Percentiles rank a stretch among this genome's conserved stretches.
phyloP scores from a whole-genome alignment of 108 stramenopile species.

The Cyclotella sp. region DNA sequence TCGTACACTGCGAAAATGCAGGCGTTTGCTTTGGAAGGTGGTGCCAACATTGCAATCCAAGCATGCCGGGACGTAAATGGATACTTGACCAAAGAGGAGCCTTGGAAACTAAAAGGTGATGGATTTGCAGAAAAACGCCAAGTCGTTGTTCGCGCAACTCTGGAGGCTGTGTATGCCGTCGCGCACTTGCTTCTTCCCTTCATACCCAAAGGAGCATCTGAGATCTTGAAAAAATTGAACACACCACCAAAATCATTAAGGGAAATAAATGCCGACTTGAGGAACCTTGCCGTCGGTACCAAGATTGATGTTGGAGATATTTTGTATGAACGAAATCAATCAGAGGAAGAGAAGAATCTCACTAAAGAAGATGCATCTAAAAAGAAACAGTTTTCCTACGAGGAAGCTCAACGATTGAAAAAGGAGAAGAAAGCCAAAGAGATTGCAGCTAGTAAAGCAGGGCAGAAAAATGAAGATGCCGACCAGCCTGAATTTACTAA shows the following conservation, averaged over 20 bases:
- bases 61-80: constrained; percentile 92
- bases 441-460: constrained; percentile 62
- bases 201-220: constrained; percentile 82
- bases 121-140: constrained; percentile 78
- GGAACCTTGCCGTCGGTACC: constrained; percentile 74
- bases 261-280: constrained; percentile 60
- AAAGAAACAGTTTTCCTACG: constrained; percentile 80
- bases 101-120: constrained; percentile 96
- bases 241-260: constrained; percentile 67
- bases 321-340: constrained; percentile 68
- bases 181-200: constrained; percentile 93
- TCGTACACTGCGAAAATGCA: constrained; percentile 81
- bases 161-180: constrained; percentile 95
- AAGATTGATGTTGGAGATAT: constrained; percentile 79
- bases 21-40: constrained; percentile 74
- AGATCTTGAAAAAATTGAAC: constrained; percentile 91
- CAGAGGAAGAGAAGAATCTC: constrained; percentile 71
- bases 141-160: constrained; percentile 85
- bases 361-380: constrained; percentile 61
- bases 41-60: constrained; percentile 77
- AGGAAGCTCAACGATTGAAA: constrained; percentile 78
- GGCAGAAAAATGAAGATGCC: constrained; percentile 39
- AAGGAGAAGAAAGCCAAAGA: constrained; percentile 86
- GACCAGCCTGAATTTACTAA: constrained; percentile 90
- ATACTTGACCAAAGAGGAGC: constrained; percentile 93